A percentile compares a stretch with the other conserved stretches of the same genome.
These are phyloP conservation scores for Pleurotus cornucopiae DNA, from an alignment of 768 basidiomycete genomes.

Conservation along the genomic window DNA sequence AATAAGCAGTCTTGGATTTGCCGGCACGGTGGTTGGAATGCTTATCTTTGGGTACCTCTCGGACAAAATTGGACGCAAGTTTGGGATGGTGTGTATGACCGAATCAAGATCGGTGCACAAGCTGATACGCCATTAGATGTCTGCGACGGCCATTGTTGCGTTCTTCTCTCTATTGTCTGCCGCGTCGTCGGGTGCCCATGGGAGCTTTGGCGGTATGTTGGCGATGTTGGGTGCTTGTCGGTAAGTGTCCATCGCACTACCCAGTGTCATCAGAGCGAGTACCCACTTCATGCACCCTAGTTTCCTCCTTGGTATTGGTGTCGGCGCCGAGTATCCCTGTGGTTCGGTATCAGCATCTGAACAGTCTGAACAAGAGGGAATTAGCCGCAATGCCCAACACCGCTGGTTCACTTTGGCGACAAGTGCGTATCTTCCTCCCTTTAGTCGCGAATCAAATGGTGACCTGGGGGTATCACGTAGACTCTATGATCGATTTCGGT, in stretches of 20 bases:
- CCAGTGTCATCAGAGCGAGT: background rate
- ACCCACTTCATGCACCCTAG: slow-evolving; percentile 28
- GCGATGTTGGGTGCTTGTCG: slow-evolving; percentile 78
- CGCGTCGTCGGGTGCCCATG: slow-evolving; percentile 75
- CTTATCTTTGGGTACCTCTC: slow-evolving; percentile 56
- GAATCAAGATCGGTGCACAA: background rate
- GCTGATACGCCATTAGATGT: slow-evolving; percentile 47
- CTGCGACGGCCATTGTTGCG: slow-evolving; percentile 78
- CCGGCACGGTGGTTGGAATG: slow-evolving; percentile 87
- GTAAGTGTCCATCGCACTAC: slow-evolving; percentile 27
- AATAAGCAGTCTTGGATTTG: slow-evolving; percentile 72
- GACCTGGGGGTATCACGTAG: slow-evolving; percentile 31
- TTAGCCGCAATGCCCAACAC: slow-evolving; percentile 78
- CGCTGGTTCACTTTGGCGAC: slow-evolving; percentile 87
- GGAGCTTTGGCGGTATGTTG: slow-evolving; percentile 65
- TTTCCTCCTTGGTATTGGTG: slow-evolving; percentile 84
- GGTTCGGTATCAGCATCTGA: slow-evolving; percentile 88
- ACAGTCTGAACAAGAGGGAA: slow-evolving; percentile 79
- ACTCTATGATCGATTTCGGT: slow-evolving; percentile 82
- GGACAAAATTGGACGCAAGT: slow-evolving; percentile 84
- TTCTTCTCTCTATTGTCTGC: slow-evolving; percentile 83
- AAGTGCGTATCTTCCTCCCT: slow-evolving; percentile 43
- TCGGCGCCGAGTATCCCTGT: slow-evolving; percentile 88
- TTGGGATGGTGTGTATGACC: slow-evolving; percentile 67
- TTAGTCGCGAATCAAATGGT: slow-evolving; percentile 4